Base-by-base conservation (phyloP, 2,329 filamentous ascomycete species). In the Beauveria medogensis region DNA sequence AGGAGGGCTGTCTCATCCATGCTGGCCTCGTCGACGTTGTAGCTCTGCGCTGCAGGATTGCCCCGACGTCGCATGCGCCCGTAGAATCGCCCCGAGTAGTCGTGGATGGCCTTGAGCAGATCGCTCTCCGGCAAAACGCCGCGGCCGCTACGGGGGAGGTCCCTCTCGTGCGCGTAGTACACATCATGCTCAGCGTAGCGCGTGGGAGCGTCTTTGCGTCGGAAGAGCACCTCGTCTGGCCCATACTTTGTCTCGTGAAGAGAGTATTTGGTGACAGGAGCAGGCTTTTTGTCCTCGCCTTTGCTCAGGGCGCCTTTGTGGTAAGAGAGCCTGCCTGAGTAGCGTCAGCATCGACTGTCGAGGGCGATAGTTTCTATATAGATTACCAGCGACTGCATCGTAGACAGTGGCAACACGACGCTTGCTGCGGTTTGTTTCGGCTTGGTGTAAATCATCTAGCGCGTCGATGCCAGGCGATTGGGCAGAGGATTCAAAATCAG, bases 1-100 rank as follows among this genome's bases (percentile, higher is more conserved):
- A 93, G 75, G 62, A 93, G 77, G 4, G 89, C 89, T 16, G 88
- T 91, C 75, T 91, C 90, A 69, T 93, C 88, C 82, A 93, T 84
- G 71, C 84, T 89, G 64, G 80, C 71, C 69, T 83, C 79, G 63
- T 83, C 78, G 43, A 80, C 67, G 57, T 70, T 71, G 34, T 8
- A 64, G 61, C 37, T 64, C 66, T n/a, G 66, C 63, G 30, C 53
- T 26, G 56, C 37, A 41, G 41, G 53, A 54, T 56, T 34, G 46
- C 51, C 8, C 12, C 59, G 30, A 28, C 51, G 52, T 20, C 62
- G 57, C 20, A 41, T 64, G 53, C 12, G 44, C 7, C 57, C 62
- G 73, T 91, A 92, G 70, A 85, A 89, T 60, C 82, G 81, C 58
- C 87, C 85, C 1, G 84, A 71, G 68, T 92, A 92, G 30, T 75